phyloP scores from a whole-genome alignment of 495 filamentous ascomycete species.

The Hyaloscypha bicolor region DNA sequence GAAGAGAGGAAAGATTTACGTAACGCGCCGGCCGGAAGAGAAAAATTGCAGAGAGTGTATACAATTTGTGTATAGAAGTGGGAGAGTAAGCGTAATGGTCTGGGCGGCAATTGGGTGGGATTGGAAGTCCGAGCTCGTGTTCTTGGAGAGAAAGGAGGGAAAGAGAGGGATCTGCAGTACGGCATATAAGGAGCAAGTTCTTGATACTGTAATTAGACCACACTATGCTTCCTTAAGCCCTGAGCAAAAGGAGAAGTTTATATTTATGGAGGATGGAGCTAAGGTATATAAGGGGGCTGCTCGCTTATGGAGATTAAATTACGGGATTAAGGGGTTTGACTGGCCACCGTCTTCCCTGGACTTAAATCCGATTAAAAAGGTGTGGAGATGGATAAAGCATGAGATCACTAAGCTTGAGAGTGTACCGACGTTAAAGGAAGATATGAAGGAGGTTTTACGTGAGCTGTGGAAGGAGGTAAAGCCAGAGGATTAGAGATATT shows the following conservation, averaged over 20 bases:
- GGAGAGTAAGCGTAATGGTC: slow-evolving; percentile 19
- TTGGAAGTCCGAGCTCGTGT: slow-evolving; percentile 22
- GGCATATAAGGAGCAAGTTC: slow-evolving; percentile 1
- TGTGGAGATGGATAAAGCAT: slow-evolving; percentile 23
- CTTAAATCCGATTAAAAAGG: slow-evolving; percentile 19
- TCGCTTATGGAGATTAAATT: not conserved
- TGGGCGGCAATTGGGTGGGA: slow-evolving; percentile 23
- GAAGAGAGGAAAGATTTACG: slow-evolving; percentile 11
- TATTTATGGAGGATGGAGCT: slow-evolving; percentile 18
- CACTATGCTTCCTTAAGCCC: slow-evolving; percentile 1
- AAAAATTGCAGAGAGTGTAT: slow-evolving; percentile 15
- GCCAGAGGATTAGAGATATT: slow-evolving; percentile 3
- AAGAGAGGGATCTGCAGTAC: slow-evolving; percentile 6
- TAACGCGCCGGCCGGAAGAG: slow-evolving; percentile 15
- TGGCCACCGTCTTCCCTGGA: slow-evolving; percentile 15
- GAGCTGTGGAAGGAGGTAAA: slow-evolving; percentile 13
- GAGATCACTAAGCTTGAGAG: slow-evolving; percentile 5
- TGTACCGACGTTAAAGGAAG: not conserved
- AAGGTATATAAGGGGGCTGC: slow-evolving; percentile 3
- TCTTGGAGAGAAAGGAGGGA: slow-evolving; percentile 12
- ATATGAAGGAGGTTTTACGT: not conserved
- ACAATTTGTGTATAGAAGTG: slow-evolving; percentile 9
- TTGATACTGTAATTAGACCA: slow-evolving; percentile 9
- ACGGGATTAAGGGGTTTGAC: slow-evolving; percentile 9
- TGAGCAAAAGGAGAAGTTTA: slow-evolving; percentile 4